Base-by-base conservation (phyloP, 2,329 filamentous ascomycete species). In the Nemania sp. region DNA sequence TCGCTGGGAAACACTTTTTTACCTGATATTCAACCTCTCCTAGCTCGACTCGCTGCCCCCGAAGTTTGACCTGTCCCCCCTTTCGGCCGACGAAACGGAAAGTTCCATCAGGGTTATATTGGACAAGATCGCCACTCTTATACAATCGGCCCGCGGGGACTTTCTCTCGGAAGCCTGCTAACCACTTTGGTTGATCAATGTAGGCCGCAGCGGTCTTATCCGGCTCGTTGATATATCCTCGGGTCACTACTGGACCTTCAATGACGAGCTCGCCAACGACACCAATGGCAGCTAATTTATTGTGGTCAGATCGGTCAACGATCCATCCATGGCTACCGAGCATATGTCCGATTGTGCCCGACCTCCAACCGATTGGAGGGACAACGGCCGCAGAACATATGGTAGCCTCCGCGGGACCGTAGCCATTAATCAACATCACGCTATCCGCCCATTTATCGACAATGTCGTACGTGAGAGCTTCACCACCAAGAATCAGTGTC, bases 171-270 rank as follows among this genome's bases (percentile, higher is more conserved):
- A 42, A 36, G 31, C 69, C 52, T 14, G 67, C 58, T 12, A 67
- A 49, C 58, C 58, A 61, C 5, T 11, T 4, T 6, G 58, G 81
- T 14, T 15, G 83, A 80, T 61, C 43, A 17, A 76, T 63, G 52
- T 75, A 77, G 1, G 64, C 52, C 5, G 62, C 62, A 1, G 62
- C 45, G 0, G 73, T 76, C 45, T 68, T 71, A 14, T 68, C 64
- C 1, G 67, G 66, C 17, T 73, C 69, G n/a, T 73, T 68, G 2
- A 76, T 60, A 49, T 77, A 77, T 17, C 70, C 74, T 14, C 68
- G 55, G 3, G 68, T 70, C 2, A 77, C 53, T 2, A 67, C 59
- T 14, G 66, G 69, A 1, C 74, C 74, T 51, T 74, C 69, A 8
- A 77, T 57, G 3, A 72, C 61, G 6, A 77, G 64, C 54, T 75